A percentile compares a stretch with the other conserved stretches of the same genome.
Evolutionary conservation across 1,139 yeast genomes (phyloP).

Genomic region (Saccharomyces hybrid): DNA sequence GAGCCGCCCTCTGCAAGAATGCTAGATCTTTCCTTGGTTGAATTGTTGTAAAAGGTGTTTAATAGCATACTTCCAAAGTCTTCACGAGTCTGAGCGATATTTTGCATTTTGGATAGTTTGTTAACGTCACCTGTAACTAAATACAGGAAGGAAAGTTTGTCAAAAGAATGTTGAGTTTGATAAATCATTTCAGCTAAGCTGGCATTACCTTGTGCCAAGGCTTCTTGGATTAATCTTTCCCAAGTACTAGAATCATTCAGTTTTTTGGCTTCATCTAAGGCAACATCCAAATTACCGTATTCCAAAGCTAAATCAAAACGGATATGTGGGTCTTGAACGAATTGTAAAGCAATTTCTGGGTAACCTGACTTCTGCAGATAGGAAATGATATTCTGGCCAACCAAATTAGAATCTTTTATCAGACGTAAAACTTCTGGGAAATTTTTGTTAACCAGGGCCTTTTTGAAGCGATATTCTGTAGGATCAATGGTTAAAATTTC

Average conservation of each 20-base stretch:
- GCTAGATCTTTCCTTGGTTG: constrained; percentile 67
- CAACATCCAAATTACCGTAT: constrained; percentile 81
- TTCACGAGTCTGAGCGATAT: constrained; percentile 83
- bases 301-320: constrained; percentile 93
- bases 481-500: constrained; percentile 81
- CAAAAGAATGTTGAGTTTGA: constrained; percentile 81
- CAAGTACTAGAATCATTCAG: constrained; percentile 64
- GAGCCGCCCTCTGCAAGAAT: constrained; percentile 73
- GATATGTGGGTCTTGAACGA: constrained; percentile 93
- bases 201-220: constrained; percentile 82
- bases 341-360: constrained; percentile 90
- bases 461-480: constrained; percentile 93
- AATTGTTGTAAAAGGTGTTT: constrained; percentile 71
- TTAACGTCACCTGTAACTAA: constrained; percentile 71
- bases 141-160: constrained; percentile 82
- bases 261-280: constrained; percentile 80
- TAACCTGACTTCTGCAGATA: constrained; percentile 92
- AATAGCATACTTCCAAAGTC: constrained; percentile 76
- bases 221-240: constrained; percentile 81
- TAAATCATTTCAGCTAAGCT: constrained; percentile 80
- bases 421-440: constrained; percentile 88
- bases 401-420: constrained; percentile 81
- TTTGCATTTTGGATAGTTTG: constrained; percentile 75
- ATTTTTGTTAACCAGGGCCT: constrained; percentile 81
- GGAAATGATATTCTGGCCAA: constrained; percentile 94